These are phyloP conservation scores for Flaveria linearis DNA, from an alignment of 129 eudicot genomes.

Conservation along the genomic window DNA sequence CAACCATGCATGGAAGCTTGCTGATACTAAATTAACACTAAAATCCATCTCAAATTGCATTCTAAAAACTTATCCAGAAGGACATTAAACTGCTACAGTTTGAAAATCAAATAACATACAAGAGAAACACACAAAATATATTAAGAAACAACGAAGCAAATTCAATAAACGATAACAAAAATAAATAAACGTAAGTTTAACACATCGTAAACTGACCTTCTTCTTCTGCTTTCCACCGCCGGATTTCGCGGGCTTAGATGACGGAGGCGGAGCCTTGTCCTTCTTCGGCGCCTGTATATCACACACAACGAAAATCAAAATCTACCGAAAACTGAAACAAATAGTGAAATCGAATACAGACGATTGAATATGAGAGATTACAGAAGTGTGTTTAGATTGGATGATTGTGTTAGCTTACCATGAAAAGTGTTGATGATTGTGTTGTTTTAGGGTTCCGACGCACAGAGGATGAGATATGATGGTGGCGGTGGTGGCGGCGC, in stretches of 20 bases:
- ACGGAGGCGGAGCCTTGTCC: constrained; percentile 23
- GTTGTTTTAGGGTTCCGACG: not conserved
- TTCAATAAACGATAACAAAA: not conserved
- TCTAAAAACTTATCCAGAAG: no score
- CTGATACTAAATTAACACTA: not conserved
- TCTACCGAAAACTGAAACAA: not conserved
- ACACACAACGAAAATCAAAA: not conserved
- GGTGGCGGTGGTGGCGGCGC: not conserved
- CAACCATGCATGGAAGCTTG: no score
- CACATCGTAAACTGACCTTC: not conserved
- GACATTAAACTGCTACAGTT: not conserved
- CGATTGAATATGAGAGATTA: not conserved
- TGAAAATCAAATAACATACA: not conserved
- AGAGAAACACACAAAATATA: not conserved
- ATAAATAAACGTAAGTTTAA: not conserved
- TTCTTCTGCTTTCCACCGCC: constrained; percentile 15
- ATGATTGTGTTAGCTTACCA: constrained; percentile 1
- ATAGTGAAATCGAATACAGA: not conserved
- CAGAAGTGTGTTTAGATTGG: not conserved
- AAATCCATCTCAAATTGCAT: not conserved
- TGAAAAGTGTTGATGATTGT: not conserved
- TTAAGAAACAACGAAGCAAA: not conserved
- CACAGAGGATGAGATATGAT: not conserved
- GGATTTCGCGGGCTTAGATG: constrained; percentile 8
- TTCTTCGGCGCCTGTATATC: constrained; percentile 20